Evolutionary conservation across 805 yeast genomes (phyloP).

Genomic region (Metschnikowia baotianmanensis): DNA sequence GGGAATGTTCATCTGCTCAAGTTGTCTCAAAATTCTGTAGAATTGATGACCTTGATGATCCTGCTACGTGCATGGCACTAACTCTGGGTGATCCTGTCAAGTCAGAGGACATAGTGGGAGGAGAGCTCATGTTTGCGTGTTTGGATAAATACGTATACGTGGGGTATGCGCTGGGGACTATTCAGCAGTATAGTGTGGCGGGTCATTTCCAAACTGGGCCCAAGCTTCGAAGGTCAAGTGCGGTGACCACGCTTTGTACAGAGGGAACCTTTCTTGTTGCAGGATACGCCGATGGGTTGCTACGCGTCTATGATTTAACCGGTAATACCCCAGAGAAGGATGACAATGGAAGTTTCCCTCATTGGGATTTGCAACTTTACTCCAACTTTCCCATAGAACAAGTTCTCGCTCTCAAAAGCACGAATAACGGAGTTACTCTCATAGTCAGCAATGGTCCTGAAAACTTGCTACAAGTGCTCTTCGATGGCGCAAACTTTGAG

Average conservation of each 20-base stretch:
- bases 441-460: slow-evolving; percentile 29
- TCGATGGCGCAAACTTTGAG: slow-evolving; percentile 7
- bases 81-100: slow-evolving; percentile 1
- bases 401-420: not conserved
- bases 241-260: slow-evolving; percentile 17
- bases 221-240: slow-evolving; percentile 3
- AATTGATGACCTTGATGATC: slow-evolving; percentile 20
- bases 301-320: slow-evolving; percentile 10
- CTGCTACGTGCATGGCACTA: slow-evolving; percentile 18
- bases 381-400: slow-evolving; percentile 9
- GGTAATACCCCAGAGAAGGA: not conserved
- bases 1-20: slow-evolving; percentile 67
- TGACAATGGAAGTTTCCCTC: not conserved
- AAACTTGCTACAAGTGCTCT: slow-evolving; percentile 16
- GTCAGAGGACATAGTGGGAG: slow-evolving; percentile 2
- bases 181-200: slow-evolving; percentile 23
- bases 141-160: slow-evolving; percentile 42
- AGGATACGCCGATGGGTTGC: slow-evolving; percentile 21
- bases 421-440: not conserved
- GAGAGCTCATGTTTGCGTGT: slow-evolving; percentile 45
- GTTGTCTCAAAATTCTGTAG: slow-evolving; percentile 36
- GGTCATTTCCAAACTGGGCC: slow-evolving; percentile 18
- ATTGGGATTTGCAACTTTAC: slow-evolving; percentile 11
- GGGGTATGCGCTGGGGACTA: slow-evolving; percentile 40
- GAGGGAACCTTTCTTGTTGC: slow-evolving; percentile 15